These are phyloP conservation scores for Periconia macrospinosa DNA, from an alignment of 2,329 filamentous ascomycete genomes.

Conservation along the genomic window DNA sequence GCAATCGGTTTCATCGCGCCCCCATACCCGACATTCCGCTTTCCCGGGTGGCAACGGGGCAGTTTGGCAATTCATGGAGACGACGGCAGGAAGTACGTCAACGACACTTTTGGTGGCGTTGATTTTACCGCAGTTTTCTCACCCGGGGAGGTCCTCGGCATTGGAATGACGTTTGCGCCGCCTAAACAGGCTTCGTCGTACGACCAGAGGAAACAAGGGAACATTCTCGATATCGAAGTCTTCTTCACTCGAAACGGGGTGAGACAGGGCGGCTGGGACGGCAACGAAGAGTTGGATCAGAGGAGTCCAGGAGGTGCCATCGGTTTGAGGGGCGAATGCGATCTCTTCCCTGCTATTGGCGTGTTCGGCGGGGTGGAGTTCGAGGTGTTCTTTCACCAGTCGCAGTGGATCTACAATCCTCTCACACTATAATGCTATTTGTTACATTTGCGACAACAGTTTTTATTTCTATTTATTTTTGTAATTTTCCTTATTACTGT, in stretches of 20 bases:
- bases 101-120: constrained; percentile 73
- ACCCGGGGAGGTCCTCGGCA: constrained; percentile 67
- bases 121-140: constrained; percentile 67
- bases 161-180: constrained; percentile 67
- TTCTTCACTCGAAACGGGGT: constrained; percentile 73
- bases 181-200: constrained; percentile 41
- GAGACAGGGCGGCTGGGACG: constrained; percentile 65
- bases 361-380: constrained; percentile 69
- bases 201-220: constrained; percentile 23
- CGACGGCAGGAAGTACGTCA: constrained; percentile 75
- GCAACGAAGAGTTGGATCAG: constrained; percentile 74
- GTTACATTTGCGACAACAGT: too few relatives aligned
- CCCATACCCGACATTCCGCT: constrained; percentile 75
- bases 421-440: too few relatives aligned
- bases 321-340: constrained; percentile 71
- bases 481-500: too few relatives aligned
- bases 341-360: constrained; percentile 71
- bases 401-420: constrained; percentile 58
- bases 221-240: constrained; percentile 55
- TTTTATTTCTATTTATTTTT: too few relatives aligned
- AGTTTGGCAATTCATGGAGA: constrained; percentile 78
- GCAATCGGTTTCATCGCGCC: constrained; percentile 72
- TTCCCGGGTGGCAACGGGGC: constrained; percentile 80
- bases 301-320: constrained; percentile 62
- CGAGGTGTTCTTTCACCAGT: constrained; percentile 65